A percentile compares a stretch with the other conserved stretches of the same genome.
These are phyloP conservation scores for Lenzites betulinus DNA, from an alignment of 768 basidiomycete species.

Conservation along the genomic window DNA sequence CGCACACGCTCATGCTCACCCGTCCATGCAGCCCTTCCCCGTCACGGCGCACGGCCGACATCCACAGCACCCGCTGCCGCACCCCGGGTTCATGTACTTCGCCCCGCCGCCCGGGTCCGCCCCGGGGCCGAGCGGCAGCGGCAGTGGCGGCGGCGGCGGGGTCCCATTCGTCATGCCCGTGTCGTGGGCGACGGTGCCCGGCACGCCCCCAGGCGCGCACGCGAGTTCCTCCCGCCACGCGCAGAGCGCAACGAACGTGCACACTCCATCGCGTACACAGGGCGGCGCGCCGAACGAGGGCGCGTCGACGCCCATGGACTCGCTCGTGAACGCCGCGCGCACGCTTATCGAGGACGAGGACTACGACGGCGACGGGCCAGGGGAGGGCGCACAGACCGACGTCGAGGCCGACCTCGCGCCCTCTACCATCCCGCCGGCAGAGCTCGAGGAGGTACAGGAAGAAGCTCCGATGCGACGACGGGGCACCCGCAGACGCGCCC, in stretches of 20 bases:
- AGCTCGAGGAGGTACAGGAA: slow-evolving; percentile 13
- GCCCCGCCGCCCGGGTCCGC: no score
- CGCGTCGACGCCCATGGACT: slow-evolving; percentile 50
- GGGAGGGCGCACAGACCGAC: no score
- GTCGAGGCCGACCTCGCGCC: slow-evolving; percentile 32
- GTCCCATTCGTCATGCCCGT: slow-evolving; percentile 19
- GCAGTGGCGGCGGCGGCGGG: no score
- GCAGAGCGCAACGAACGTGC: slow-evolving; percentile 17
- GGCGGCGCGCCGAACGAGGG: neutral
- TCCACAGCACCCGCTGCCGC: neutral
- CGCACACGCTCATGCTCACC: slow-evolving; percentile 25
- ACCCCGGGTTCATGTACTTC: slow-evolving; percentile 20
- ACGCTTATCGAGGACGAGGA: slow-evolving; percentile 50
- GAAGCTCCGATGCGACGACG: slow-evolving; percentile 30
- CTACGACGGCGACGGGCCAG: slow-evolving; percentile 30
- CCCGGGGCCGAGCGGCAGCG: no score
- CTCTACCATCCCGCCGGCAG: no score
- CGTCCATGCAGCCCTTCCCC: slow-evolving; percentile 14
- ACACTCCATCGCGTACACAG: slow-evolving; percentile 18
- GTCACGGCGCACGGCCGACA: neutral
- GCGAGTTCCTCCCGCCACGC: slow-evolving; percentile 22
- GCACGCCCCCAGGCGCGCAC: neutral
- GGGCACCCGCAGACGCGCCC: slow-evolving; percentile 32
- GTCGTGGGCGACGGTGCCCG: slow-evolving; percentile 13
- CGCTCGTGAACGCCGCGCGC: slow-evolving; percentile 60